Evolutionary conservation across 768 basidiomycete species (phyloP).

Genomic region (Suillus lakei): DNA sequence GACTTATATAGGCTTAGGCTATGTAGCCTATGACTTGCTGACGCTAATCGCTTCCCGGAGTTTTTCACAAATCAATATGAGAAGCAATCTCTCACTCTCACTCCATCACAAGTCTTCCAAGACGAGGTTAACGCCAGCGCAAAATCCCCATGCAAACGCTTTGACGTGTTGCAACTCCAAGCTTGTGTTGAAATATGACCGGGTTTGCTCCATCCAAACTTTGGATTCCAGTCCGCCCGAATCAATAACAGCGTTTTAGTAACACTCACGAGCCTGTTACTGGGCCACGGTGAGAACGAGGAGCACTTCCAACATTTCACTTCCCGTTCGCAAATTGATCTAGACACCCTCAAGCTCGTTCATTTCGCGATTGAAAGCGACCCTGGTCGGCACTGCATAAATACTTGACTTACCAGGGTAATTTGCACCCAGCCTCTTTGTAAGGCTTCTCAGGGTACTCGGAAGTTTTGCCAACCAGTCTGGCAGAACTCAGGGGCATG

Average conservation of each 20-base stretch:
- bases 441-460: no score
- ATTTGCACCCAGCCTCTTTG: not conserved
- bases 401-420: not conserved
- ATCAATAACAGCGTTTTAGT: no score
- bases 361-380: not conserved
- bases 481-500: no score
- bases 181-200: not conserved
- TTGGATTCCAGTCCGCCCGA: not conserved
- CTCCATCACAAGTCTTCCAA: not conserved
- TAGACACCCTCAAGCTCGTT: no score
- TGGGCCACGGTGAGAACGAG: not conserved
- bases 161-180: no score
- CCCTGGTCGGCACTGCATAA: not conserved
- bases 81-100: not conserved
- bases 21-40: not conserved
- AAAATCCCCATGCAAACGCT: no score
- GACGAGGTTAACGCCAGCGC: not conserved
- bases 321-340: not conserved
- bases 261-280: no score
- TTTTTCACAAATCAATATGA: no score
- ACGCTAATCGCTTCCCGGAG: no score
- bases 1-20: not conserved
- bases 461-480: no score
- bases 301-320: not conserved
- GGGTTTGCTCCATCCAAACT: not conserved